Conservation (phyloP, 768 basidiomycete genomes). For the Tulasnella sp. region DNA sequence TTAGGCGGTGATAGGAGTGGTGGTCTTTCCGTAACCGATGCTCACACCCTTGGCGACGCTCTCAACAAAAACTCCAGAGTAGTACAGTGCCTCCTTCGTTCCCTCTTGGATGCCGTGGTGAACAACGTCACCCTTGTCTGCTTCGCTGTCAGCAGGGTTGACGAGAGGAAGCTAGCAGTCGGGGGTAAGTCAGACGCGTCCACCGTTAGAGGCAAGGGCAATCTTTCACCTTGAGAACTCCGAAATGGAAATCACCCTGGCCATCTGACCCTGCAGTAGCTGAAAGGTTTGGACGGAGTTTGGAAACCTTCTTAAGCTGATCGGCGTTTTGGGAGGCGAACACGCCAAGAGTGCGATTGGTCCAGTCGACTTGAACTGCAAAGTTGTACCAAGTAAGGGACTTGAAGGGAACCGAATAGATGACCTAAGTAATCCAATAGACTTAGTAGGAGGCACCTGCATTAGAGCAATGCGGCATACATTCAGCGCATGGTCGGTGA, state of each 20-base stretch:
- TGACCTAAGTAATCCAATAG: conserved; percentile 24
- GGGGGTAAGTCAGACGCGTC: not conserved
- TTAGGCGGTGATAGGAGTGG: conserved; percentile 3
- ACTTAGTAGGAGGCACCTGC: not conserved
- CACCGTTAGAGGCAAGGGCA: not conserved
- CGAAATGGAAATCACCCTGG: conserved; percentile 65
- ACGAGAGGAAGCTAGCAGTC: conserved; percentile 56
- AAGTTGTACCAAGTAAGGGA: conserved; percentile 33
- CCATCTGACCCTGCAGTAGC: conserved; percentile 51
- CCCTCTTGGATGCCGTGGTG: conserved; percentile 65
- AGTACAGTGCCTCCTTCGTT: conserved; percentile 38
- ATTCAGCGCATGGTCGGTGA: conserved; percentile 54
- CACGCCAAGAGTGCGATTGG: conserved; percentile 42
- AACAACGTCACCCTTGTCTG: conserved; percentile 59
- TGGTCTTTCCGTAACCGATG: conserved; percentile 8
- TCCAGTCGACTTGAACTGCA: conserved; percentile 38
- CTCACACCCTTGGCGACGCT: conserved; percentile 48
- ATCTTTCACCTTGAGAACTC: conserved; percentile 55
- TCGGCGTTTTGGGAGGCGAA: conserved; percentile 54
- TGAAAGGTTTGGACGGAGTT: conserved; percentile 48
- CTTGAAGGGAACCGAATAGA: conserved; percentile 37
- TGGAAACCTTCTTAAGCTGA: conserved; percentile 51
- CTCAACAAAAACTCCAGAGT: conserved; percentile 42
- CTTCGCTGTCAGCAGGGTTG: conserved; percentile 50
- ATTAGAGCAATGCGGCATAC: not conserved